Conservation (phyloP, 2,329 filamentous ascomycete species). For the Beauveria varroae region DNA sequence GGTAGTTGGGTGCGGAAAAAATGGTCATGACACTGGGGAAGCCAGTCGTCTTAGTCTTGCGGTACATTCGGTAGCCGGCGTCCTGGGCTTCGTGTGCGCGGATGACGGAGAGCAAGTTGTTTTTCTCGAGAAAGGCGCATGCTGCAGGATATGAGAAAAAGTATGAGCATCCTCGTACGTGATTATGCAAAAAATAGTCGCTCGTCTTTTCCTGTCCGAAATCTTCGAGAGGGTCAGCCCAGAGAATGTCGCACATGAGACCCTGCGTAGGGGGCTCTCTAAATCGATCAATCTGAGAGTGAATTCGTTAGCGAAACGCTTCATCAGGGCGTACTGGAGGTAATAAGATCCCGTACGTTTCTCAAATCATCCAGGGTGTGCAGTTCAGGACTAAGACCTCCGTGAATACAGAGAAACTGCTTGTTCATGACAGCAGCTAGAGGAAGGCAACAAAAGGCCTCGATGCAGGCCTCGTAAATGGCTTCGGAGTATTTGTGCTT, state of each 20-base stretch:
- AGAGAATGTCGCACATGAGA: constrained; percentile 98
- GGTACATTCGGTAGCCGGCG: constrained; percentile 97
- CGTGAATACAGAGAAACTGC: constrained; percentile 97
- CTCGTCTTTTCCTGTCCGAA: constrained; percentile 98
- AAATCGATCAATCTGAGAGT: constrained; percentile 76
- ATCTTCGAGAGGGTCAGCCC: constrained; percentile 96
- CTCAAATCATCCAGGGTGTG: constrained; percentile 93
- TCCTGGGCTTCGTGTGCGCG: constrained; percentile 97
- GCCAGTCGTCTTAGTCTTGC: constrained; percentile 94
- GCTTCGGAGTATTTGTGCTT: constrained; percentile 98
- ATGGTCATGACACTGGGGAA: constrained; percentile 99
- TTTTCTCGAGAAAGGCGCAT: constrained; percentile 97
- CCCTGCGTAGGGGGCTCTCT: constrained; percentile 94
- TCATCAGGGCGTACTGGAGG: not conserved
- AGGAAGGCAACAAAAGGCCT: constrained; percentile 91
- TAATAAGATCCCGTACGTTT: constrained; percentile 48
- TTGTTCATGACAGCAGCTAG: constrained; percentile 99
- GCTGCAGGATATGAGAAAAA: constrained; percentile 98
- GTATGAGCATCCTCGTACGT: constrained; percentile 96
- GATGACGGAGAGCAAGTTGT: constrained; percentile 94
- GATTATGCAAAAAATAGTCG: constrained; percentile 96
- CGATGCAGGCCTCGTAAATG: constrained; percentile 96
- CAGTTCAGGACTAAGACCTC: constrained; percentile 88
- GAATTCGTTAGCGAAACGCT: constrained; percentile 14
- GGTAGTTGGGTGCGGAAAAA: constrained; percentile 96